These are phyloP conservation scores for Punica granatum DNA, from an alignment of 345 rosid species.

Conservation along the genomic window DNA sequence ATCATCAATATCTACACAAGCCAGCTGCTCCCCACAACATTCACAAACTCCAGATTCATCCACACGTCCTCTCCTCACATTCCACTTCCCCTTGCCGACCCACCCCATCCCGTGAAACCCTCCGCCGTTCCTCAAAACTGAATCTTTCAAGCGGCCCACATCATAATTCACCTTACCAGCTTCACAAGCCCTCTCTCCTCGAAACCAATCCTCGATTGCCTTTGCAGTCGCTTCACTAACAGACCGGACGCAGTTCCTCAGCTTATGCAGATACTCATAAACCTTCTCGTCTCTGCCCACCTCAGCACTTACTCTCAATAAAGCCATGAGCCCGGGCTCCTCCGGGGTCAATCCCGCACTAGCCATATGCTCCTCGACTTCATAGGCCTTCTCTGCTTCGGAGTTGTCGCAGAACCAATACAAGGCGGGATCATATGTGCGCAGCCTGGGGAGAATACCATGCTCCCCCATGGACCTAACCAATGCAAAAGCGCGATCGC, in stretches of 20 bases:
- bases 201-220: conserved; percentile 56
- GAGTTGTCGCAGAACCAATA: conserved; percentile 55
- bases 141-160: conserved; percentile 27
- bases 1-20: conserved; percentile 64
- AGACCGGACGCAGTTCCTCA: conserved; percentile 49
- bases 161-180: conserved; percentile 24
- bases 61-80: conserved; percentile 45
- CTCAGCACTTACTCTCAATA: conserved; percentile 61
- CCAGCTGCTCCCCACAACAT: conserved; percentile 54
- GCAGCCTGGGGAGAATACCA: conserved; percentile 47
- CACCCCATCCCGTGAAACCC: conserved; percentile 97
- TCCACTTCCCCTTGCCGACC: conserved; percentile 76
- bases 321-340: conserved; percentile 56
- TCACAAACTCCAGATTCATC: conserved; percentile 46
- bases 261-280: conserved; percentile 65
- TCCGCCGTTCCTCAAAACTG: conserved; percentile 58
- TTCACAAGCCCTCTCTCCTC: conserved; percentile 25
- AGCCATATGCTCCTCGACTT: conserved; percentile 69
- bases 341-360: conserved; percentile 46
- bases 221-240: conserved; percentile 52
- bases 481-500: conserved; percentile 58
- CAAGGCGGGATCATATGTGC: conserved; percentile 73
- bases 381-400: conserved; percentile 66
- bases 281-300: conserved; percentile 46
- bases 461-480: conserved; percentile 46